Percentiles rank a stretch among this genome's conserved stretches.
Conservation (phyloP, 2,329 filamentous ascomycete species). For the Aphanoascus verrucosus region DNA sequence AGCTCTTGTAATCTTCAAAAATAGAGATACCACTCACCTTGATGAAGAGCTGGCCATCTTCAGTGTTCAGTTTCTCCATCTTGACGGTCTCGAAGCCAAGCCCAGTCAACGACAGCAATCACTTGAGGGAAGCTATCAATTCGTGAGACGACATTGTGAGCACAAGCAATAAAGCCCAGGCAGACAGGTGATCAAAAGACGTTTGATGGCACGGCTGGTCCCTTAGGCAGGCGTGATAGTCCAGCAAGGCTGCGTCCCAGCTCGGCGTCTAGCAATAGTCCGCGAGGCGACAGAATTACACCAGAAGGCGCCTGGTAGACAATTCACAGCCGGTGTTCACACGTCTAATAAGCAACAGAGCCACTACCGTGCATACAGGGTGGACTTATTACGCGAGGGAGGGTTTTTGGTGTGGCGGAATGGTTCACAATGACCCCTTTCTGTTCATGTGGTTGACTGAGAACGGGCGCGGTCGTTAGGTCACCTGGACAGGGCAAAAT, state of each 20-base stretch:
- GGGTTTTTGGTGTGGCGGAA: background rate
- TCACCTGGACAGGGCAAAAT: conserved; percentile 1
- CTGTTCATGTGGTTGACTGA: conserved; percentile 11
- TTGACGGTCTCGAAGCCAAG: conserved; percentile 21
- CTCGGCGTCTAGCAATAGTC: background rate
- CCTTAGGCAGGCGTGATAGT: background rate
- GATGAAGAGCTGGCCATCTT: conserved; percentile 42
- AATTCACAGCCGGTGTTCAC: background rate
- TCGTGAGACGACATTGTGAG: conserved; percentile 6
- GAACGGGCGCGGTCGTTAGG: background rate
- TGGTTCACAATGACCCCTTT: conserved; percentile 1
- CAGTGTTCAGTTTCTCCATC: conserved; percentile 42
- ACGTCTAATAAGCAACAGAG: background rate
- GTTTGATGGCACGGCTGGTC: background rate
- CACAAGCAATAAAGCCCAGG: background rate
- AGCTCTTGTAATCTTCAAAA: background rate
- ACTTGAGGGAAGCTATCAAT: conserved; percentile 2
- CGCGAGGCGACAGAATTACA: background rate
- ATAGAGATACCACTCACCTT: conserved; percentile 25
- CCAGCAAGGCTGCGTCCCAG: conserved; percentile 6
- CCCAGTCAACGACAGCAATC: conserved; percentile 18
- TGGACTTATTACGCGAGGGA: background rate
- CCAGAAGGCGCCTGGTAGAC: background rate
- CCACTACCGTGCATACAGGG: background rate
- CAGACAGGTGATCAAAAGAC: background rate